Evolutionary conservation across 495 filamentous ascomycete species (phyloP).

Genomic region (Saxophila tyrrhenica): DNA sequence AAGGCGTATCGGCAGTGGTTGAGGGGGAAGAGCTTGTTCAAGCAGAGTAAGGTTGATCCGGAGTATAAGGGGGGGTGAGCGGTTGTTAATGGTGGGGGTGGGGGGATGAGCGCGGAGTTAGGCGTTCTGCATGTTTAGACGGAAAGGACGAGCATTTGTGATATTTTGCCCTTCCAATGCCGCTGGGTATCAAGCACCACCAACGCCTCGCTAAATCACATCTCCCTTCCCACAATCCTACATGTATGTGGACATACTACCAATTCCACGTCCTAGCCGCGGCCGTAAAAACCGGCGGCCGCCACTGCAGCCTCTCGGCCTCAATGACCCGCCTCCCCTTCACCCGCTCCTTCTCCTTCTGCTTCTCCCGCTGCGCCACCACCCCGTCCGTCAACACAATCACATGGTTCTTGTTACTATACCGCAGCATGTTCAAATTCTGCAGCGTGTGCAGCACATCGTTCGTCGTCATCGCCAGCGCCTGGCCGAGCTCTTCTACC

Average conservation of each 20-base stretch:
- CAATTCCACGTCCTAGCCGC: conserved; percentile 90
- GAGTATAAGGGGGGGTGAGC: conserved; percentile 24
- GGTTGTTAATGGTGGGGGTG: too few species aligned
- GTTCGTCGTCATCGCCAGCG: conserved; percentile 86
- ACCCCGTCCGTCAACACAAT: conserved; percentile 75
- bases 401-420: conserved; percentile 84
- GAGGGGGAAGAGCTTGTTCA: conserved; percentile 83
- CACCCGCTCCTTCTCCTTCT: conserved; percentile 62
- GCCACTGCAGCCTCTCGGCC: conserved; percentile 70
- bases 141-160: too few species aligned
- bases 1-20: conserved; percentile 93
- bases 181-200: too few species aligned
- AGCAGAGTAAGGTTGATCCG: conserved; percentile 50
- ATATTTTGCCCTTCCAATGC: too few species aligned
- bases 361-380: conserved; percentile 61
- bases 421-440: conserved; percentile 86
- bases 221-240: not conserved
- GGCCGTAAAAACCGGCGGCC: conserved; percentile 88
- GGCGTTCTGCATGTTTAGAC: too few species aligned
- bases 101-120: too few species aligned
- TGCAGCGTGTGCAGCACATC: conserved; percentile 91
- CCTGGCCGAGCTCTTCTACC: conserved; percentile 64
- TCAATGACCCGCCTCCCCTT: conserved; percentile 59
- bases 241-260: conserved; percentile 48
- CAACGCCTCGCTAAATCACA: not conserved